Percentiles rank a stretch among this genome's conserved stretches.
These are phyloP conservation scores for Aquilaria yunnanensis DNA, from an alignment of 345 rosid genomes.

Conservation along the genomic window DNA sequence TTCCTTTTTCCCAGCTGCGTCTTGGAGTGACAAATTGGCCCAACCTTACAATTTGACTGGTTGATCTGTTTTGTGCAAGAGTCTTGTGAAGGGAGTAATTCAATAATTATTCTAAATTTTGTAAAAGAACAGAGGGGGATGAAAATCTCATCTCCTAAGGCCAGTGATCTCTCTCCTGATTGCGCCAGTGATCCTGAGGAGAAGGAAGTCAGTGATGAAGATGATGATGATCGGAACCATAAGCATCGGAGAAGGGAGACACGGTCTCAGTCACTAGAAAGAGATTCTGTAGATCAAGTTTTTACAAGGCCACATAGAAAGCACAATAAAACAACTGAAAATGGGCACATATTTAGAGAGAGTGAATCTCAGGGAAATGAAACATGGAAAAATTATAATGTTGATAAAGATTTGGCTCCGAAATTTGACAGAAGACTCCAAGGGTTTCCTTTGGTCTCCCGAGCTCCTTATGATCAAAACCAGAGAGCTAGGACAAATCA, in stretches of 20 bases:
- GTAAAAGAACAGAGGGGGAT: conserved; percentile 49
- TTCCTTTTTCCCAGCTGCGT: no score
- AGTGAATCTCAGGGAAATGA: conserved; percentile 48
- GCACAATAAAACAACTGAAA: conserved; percentile 51
- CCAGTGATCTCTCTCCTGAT: conserved; percentile 51
- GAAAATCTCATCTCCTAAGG: conserved; percentile 65
- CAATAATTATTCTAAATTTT: conserved; percentile 5
- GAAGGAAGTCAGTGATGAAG: conserved; percentile 94
- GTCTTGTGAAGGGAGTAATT: conserved; percentile 6
- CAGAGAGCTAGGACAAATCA: conserved; percentile 59
- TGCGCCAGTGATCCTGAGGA: conserved; percentile 76
- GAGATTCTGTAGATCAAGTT: conserved; percentile 50
- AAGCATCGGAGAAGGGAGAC: conserved; percentile 82
- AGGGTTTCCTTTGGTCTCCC: conserved; percentile 38
- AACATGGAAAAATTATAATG: conserved; percentile 33
- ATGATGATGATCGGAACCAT: conserved; percentile 97
- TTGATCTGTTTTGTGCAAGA: conserved; percentile 10
- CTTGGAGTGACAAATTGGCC: no score
- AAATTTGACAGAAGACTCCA: conserved; percentile 58
- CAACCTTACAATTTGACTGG: conserved; percentile 7
- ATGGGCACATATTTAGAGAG: conserved; percentile 54
- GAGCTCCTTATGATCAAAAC: conserved; percentile 46
- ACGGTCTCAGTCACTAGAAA: conserved; percentile 64
- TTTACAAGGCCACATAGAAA: conserved; percentile 64
- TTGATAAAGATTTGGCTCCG: conserved; percentile 33